Conservation (phyloP, 257 asterid species). For the Lavandula angustifolia region DNA sequence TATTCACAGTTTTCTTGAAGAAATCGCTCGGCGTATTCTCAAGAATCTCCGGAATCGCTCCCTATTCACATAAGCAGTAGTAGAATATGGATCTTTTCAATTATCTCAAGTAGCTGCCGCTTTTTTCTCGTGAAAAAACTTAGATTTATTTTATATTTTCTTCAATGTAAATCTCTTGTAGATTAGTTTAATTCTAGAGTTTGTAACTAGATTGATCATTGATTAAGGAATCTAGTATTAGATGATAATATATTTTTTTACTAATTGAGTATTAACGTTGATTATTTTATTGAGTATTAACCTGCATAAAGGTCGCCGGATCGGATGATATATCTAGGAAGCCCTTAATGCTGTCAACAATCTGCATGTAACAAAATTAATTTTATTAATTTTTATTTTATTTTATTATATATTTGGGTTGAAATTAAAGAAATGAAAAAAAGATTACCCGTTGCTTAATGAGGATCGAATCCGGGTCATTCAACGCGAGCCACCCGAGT, state of each 20-base stretch:
- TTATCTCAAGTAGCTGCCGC: no score
- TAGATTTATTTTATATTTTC: no score
- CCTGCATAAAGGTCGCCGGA: constrained; percentile 83
- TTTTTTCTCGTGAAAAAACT: no score
- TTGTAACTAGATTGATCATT: no score
- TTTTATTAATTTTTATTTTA: no score
- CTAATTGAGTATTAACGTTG: no score
- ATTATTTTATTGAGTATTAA: constrained; percentile 24
- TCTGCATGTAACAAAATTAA: constrained; percentile 42
- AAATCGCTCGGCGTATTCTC: constrained; percentile 57
- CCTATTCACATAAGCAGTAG: no score
- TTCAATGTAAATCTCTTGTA: no score
- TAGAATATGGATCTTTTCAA: no score
- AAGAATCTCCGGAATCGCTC: constrained; percentile 61
- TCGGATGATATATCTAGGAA: constrained; percentile 60
- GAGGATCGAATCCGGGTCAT: constrained; percentile 66
- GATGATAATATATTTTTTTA: no score
- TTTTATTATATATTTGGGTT: neutral
- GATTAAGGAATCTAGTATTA: no score
- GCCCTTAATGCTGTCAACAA: constrained; percentile 63
- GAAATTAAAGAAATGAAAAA: neutral
- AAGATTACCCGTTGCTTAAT: constrained; percentile 58
- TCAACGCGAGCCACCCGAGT: constrained; percentile 71
- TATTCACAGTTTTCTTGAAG: constrained; percentile 44
- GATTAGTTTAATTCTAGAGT: no score